Percentiles rank a stretch among this genome's conserved stretches.
These are phyloP conservation scores for Globisporangium cylindrosporum DNA, from an alignment of 352 stramenopile genomes.

Conservation along the genomic window DNA sequence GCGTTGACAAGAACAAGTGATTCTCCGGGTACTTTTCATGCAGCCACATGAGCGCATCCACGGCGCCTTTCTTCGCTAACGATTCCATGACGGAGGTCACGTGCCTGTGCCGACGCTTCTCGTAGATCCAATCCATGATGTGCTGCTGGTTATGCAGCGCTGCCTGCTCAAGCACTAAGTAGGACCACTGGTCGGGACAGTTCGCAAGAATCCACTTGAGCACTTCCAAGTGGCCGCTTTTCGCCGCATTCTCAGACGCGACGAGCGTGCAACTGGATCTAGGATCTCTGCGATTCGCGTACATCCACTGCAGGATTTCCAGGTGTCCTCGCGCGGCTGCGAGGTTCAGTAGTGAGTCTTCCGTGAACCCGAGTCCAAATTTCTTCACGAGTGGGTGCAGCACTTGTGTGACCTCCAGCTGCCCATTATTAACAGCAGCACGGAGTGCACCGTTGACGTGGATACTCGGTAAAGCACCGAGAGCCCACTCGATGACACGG, in stretches of 20 bases:
- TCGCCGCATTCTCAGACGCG: constrained; percentile 10
- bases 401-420: neutral
- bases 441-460: constrained; percentile 14
- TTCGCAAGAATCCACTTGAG: constrained; percentile 5
- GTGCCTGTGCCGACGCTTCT: neutral
- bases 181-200: constrained; percentile 8
- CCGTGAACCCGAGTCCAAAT: constrained; percentile 11
- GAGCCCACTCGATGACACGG: constrained; percentile 3
- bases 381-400: constrained; percentile 10
- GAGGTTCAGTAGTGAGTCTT: constrained; percentile 12
- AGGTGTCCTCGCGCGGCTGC: constrained; percentile 11
- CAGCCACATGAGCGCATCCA: constrained; percentile 8
- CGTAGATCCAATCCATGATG: constrained; percentile 13
- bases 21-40: constrained; percentile 9
- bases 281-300: constrained; percentile 4
- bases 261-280: neutral
- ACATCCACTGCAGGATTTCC: constrained; percentile 13
- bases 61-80: neutral
- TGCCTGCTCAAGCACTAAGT: constrained; percentile 6
- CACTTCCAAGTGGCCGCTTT: constrained; percentile 3
- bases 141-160: constrained; percentile 12
- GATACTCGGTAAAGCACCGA: neutral
- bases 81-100: neutral
- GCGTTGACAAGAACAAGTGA: constrained; percentile 1
- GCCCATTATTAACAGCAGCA: constrained; percentile 8